These are phyloP conservation scores for Pythium plurisporium DNA, from an alignment of 352 stramenopile species.

Conservation along the genomic window DNA sequence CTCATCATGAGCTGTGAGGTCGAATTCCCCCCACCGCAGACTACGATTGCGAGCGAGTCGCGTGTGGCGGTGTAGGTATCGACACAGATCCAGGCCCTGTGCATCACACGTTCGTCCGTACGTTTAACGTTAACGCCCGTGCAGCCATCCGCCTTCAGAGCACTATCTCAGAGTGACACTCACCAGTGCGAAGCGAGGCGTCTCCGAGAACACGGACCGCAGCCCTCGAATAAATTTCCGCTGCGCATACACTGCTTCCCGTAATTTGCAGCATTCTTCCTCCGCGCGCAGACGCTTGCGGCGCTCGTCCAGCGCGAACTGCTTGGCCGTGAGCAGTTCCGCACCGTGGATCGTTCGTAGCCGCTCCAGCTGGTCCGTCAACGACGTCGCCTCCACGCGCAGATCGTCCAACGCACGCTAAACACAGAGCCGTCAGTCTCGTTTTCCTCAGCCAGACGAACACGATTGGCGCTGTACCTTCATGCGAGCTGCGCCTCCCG, in stretches of 20 bases:
- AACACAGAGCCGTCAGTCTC: neutral
- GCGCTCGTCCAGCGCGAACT: neutral
- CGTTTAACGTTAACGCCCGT: neutral
- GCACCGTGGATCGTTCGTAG: neutral
- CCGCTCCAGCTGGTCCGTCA: conserved; percentile 9
- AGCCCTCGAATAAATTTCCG: neutral
- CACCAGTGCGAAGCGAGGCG: conserved; percentile 1
- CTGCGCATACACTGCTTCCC: conserved; percentile 2
- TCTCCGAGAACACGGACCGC: conserved; percentile 4
- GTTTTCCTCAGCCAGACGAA: no score
- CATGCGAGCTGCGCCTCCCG: neutral
- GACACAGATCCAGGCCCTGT: conserved; percentile 1
- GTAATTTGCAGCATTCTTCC: neutral
- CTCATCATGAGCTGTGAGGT: neutral
- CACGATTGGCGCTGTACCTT: no score
- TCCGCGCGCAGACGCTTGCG: neutral
- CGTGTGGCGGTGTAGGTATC: conserved; percentile 5
- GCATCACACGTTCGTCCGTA: neutral
- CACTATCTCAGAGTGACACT: neutral
- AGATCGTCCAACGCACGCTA: neutral
- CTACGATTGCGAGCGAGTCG: neutral
- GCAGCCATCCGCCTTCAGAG: no score
- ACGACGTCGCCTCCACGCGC: neutral
- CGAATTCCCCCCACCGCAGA: neutral
- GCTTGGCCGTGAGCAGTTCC: neutral